phyloP scores from a whole-genome alignment of 2,329 filamentous ascomycete genomes.

The Zasmidium citrigriseum region DNA sequence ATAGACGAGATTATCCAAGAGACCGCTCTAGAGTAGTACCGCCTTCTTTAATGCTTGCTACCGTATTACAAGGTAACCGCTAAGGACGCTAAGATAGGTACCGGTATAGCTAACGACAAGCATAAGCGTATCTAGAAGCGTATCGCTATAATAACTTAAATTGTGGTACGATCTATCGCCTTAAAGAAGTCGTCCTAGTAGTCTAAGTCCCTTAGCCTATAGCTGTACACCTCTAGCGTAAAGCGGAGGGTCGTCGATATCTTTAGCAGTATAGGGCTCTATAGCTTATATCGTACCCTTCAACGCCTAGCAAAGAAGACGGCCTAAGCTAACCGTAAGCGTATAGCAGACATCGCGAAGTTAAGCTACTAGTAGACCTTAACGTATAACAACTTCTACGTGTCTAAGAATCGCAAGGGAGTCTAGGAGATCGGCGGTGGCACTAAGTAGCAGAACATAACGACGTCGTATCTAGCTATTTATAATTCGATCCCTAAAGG shows the following conservation, averaged over 20 bases:
- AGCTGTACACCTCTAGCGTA: background rate
- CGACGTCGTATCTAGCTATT: background rate
- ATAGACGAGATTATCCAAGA: background rate
- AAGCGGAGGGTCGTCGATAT: background rate
- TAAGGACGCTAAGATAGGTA: background rate
- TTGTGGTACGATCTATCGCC: background rate
- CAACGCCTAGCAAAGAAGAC: background rate
- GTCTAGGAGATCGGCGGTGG: background rate
- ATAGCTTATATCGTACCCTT: background rate
- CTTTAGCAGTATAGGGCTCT: background rate
- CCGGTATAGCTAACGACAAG: background rate
- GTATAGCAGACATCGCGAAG: background rate
- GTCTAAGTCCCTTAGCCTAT: background rate
- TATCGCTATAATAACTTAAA: background rate
- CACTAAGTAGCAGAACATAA: background rate
- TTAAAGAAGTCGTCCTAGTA: background rate
- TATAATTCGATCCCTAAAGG: background rate
- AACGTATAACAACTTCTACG: background rate
- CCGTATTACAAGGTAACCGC: background rate
- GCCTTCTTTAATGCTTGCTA: background rate
- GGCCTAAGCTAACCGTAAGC: background rate
- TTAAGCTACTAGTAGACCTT: background rate
- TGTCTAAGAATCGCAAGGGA: background rate
- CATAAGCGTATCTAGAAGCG: background rate
- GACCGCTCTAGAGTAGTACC: background rate